A percentile compares a stretch with the other conserved stretches of the same genome.
phyloP scores from a whole-genome alignment of 2,329 filamentous ascomycete species.

The Alternaria dauci region DNA sequence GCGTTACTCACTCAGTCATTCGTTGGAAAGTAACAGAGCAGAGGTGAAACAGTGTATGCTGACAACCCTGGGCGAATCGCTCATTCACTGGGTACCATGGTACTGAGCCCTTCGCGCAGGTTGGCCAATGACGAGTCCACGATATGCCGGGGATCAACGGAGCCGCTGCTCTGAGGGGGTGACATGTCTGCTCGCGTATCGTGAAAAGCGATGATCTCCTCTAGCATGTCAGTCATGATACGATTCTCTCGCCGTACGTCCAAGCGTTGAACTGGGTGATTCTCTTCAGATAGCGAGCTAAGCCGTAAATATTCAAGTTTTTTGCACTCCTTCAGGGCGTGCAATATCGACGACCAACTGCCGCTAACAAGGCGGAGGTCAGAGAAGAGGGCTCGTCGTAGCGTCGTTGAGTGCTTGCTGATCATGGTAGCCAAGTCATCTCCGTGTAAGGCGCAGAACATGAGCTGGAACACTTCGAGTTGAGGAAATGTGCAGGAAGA shows the following conservation, averaged over 20 bases:
- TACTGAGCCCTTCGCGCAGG: neutral
- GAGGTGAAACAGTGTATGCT: neutral
- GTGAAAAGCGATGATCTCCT: conserved; percentile 13
- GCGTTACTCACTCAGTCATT: too few relatives aligned
- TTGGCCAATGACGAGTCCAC: neutral
- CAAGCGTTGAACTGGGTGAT: neutral
- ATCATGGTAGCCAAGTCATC: conserved; percentile 27
- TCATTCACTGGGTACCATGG: conserved; percentile 6
- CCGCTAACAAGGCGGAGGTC: conserved; percentile 24
- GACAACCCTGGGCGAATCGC: neutral
- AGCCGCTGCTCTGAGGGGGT: neutral
- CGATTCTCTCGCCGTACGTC: conserved; percentile 2
- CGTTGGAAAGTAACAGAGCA: neutral
- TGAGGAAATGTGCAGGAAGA: conserved; percentile 16
- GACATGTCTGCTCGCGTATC: neutral
- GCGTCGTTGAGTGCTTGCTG: conserved; percentile 21
- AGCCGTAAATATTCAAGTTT: conserved; percentile 17
- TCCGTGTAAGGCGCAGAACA: conserved; percentile 26
- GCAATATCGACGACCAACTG: conserved; percentile 25
- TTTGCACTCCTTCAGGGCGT: conserved; percentile 14
- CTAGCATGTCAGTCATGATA: conserved; percentile 18
- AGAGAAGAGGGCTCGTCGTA: conserved; percentile 23
- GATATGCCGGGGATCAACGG: neutral
- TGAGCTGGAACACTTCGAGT: conserved; percentile 26
- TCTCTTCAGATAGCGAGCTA: conserved; percentile 9